Conservation (phyloP, 768 basidiomycete genomes). For the Tricholoma sp. region DNA sequence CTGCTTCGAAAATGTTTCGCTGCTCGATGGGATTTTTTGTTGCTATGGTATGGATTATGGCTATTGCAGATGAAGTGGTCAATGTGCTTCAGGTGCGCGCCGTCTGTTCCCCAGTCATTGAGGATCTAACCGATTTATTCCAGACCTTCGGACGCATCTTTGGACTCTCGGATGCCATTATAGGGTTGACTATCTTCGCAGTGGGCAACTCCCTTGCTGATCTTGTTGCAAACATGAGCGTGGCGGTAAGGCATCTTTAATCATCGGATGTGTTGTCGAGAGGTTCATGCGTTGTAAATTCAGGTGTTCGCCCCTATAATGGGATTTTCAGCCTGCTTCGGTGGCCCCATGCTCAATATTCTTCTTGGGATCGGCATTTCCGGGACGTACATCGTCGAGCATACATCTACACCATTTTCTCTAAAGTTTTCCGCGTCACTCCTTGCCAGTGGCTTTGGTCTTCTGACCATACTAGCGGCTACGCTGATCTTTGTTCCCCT, state of each 20-base stretch:
- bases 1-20: constrained; percentile 57
- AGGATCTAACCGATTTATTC: constrained; percentile 5
- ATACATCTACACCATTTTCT: constrained; percentile 57
- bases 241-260: constrained; percentile 58
- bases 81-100: constrained; percentile 73
- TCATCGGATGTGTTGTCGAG: neutral
- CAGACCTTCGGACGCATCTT: constrained; percentile 93
- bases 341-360: constrained; percentile 90
- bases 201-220: constrained; percentile 96
- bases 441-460: constrained; percentile 75
- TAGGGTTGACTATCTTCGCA: constrained; percentile 95
- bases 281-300: neutral
- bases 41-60: constrained; percentile 96
- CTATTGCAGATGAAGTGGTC: constrained; percentile 94
- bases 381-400: constrained; percentile 76
- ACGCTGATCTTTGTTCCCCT: constrained; percentile 83
- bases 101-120: neutral
- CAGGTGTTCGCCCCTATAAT: constrained; percentile 86
- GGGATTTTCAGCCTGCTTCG: constrained; percentile 95
- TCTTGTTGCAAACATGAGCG: constrained; percentile 94
- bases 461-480: constrained; percentile 67
- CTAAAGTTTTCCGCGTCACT: constrained; percentile 81
- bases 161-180: constrained; percentile 94
- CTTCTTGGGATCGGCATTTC: constrained; percentile 89
- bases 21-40: constrained; percentile 91